Evolutionary conservation across 2,329 filamentous ascomycete genomes (phyloP).

Genomic region (Chaetothyriales sp.): DNA sequence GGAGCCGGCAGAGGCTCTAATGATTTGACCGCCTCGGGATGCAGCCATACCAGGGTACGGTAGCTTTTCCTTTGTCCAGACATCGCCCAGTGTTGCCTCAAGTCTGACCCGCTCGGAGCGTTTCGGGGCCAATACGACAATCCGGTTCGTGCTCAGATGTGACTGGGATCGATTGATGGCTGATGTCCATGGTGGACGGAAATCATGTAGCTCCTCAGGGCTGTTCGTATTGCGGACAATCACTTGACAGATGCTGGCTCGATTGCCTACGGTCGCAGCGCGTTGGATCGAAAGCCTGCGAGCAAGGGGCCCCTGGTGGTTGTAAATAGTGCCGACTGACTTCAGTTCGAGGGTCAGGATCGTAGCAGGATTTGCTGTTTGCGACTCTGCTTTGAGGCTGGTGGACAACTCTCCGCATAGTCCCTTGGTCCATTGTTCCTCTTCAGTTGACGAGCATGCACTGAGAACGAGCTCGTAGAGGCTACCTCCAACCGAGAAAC

Average conservation of each 20-base stretch:
- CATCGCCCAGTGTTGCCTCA: conserved; percentile 57
- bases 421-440: conserved; percentile 62
- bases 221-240: conserved; percentile 75
- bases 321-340: conserved; percentile 59
- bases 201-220: conserved; percentile 40
- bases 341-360: conserved; percentile 57
- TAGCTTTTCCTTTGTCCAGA: conserved; percentile 69
- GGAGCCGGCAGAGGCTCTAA: conserved; percentile 65
- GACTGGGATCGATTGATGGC: conserved; percentile 65
- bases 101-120: conserved; percentile 62
- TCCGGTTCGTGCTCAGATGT: conserved; percentile 51
- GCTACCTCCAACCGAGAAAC: conserved; percentile 62
- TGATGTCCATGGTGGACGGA: conserved; percentile 19
- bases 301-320: conserved; percentile 43
- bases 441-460: conserved; percentile 68
- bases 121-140: conserved; percentile 58
- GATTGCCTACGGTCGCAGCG: conserved; percentile 57
- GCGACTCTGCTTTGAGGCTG: conserved; percentile 1
- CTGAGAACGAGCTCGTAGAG: conserved; percentile 76
- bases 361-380: conserved; percentile 35
- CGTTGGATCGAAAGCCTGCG: conserved; percentile 57
- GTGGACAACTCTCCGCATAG: conserved; percentile 35
- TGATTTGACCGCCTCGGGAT: conserved; percentile 53
- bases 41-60: conserved; percentile 69
- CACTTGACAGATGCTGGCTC: conserved; percentile 55